Evolutionary conservation across 2,329 filamentous ascomycete genomes (phyloP).

Genomic region (Curvularia eragrostidis): DNA sequence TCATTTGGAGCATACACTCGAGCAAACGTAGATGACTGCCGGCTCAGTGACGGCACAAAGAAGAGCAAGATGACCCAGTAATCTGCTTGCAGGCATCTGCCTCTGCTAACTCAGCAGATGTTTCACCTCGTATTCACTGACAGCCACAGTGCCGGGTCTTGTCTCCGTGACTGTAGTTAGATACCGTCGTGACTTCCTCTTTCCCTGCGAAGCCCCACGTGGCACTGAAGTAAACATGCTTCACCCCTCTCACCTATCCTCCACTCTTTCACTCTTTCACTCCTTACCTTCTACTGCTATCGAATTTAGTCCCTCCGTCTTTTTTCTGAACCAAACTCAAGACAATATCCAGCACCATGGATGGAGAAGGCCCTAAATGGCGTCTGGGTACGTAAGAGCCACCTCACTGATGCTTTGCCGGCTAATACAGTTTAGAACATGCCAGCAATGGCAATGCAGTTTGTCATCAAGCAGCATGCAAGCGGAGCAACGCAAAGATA

Average conservation of each 20-base stretch:
- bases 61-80: background rate
- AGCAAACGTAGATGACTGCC: too few species aligned
- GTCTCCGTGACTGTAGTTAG: background rate
- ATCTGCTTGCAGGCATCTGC: background rate
- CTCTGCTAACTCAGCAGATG: background rate
- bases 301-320: background rate
- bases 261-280: too few species aligned
- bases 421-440: conserved; percentile 16
- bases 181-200: conserved; percentile 5
- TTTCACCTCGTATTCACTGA: background rate
- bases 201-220: conserved; percentile 2
- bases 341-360: background rate
- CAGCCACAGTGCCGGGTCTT: background rate
- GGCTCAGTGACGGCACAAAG: too few species aligned
- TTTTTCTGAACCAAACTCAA: too few species aligned
- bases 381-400: conserved; percentile 15
- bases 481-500: conserved; percentile 65
- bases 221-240: background rate
- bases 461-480: conserved; percentile 76
- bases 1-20: too few species aligned
- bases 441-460: conserved; percentile 8
- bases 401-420: background rate
- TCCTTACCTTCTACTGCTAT: background rate
- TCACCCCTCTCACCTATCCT: background rate
- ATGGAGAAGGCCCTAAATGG: conserved; percentile 23